Evolutionary conservation across 306 rosid species (phyloP), one percentile per base, ranked within the genome.

Genomic region (Rosa chinensis): DNA sequence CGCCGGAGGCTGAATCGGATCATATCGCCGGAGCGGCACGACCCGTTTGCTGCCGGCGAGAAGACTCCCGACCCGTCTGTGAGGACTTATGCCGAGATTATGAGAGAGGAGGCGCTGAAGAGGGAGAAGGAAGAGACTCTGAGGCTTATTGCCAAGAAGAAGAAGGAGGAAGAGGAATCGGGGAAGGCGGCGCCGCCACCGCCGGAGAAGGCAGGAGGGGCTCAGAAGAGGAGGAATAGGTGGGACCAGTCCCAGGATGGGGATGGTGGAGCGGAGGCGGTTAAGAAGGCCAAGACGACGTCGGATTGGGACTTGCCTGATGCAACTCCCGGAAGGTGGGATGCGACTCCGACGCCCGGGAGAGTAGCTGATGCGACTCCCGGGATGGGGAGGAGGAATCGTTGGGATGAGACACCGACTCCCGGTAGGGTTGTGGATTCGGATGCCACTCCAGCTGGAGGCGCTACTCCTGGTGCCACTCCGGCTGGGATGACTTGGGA

Each of bases 401-500:
- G 96, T 77, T 91, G 96, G 96, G 96, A 91, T 12, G 96, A 91
- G 80, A 91, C 93, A 0, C 96, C 96, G 2, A 89, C 96, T 0
- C 96, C 96, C 0, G 93, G 96, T 7, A 83, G 96, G 67, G 18
- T 91, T 77, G 88, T 53, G 0, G 94, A 90, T 82, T 83, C 88
- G 5, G 96, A 91, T 74, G 88, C 96, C 2, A 91, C 96, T 6
- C 96, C 96, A 0, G 82, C 90, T 0, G 96, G 96, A 13, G 93
- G 84, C 4, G 95, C 5, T 6, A 90, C 94, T 1, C 91, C 94
- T 0, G 95, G 96, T 21, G 96, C 96, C 7, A 91, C 96, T 8
- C 96, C 96, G 0, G 87, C 96, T 1, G 93, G 96, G 53, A 90
- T 90, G 96, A 83, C 96, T 39, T 91, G 96, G 96, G 96, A 91